Percentiles rank a stretch among this genome's conserved stretches.
Evolutionary conservation across 139 green algal genomes (phyloP).

Genomic region (Marvania coccoides): DNA sequence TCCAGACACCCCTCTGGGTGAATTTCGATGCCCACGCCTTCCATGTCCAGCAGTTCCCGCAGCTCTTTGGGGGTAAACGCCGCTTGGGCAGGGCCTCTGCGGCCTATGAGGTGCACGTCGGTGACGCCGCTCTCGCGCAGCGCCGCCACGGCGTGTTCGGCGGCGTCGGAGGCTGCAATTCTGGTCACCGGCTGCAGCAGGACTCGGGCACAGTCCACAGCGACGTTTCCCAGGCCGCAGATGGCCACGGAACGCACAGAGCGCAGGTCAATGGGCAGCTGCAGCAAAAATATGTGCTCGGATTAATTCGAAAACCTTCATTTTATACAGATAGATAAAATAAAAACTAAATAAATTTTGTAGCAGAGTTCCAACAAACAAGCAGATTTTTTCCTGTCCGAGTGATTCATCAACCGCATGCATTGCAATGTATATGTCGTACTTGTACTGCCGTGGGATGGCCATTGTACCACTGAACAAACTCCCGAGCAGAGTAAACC

Average conservation of each 20-base stretch:
- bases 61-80: conserved; percentile 95
- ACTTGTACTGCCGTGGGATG: conserved; percentile 71
- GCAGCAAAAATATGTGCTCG: too few relatives aligned
- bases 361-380: too few relatives aligned
- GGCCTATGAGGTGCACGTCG: conserved; percentile 73
- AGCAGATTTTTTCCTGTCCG: too few relatives aligned
- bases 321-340: too few relatives aligned
- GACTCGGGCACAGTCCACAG: conserved; percentile 87
- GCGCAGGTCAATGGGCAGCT: conserved; percentile 57
- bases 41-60: conserved; percentile 75
- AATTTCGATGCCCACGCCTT: conserved; percentile 32
- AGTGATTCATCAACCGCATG: too few relatives aligned
- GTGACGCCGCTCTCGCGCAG: conserved; percentile 25
- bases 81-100: conserved; percentile 75
- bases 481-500: conserved; percentile 79
- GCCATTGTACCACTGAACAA: conserved; percentile 99
- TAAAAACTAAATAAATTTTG: too few relatives aligned
- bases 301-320: too few relatives aligned
- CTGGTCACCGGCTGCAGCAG: conserved; percentile 55
- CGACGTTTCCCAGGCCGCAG: conserved; percentile 84
- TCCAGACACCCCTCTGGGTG: conserved; percentile 6
- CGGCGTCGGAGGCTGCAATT: conserved; percentile 79
- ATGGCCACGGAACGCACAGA: conserved; percentile 51
- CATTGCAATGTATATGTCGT: too few relatives aligned
- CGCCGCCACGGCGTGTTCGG: conserved; percentile 49